Evolutionary conservation across 345 rosid species (phyloP).

Genomic region (Eucalyptus erythrocorys): DNA sequence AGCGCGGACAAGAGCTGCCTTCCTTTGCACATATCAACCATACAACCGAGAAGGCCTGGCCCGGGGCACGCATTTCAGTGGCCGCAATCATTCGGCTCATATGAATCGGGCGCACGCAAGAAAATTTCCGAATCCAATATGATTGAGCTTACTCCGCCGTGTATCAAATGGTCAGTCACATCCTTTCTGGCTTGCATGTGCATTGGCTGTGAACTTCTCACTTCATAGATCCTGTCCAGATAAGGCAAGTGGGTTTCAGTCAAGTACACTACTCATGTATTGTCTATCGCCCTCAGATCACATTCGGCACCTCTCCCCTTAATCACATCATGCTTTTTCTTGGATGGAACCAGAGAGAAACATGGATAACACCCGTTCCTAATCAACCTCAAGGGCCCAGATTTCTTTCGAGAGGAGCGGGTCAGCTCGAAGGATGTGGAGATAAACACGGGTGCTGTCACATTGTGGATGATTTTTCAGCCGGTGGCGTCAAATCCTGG

Average conservation of each 20-base stretch:
- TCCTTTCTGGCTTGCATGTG: background rate
- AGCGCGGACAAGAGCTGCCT: background rate
- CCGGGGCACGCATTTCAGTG: background rate
- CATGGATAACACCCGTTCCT: background rate
- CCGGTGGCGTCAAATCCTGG: background rate
- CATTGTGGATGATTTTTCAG: background rate
- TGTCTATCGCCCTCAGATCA: background rate
- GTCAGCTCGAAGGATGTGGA: background rate
- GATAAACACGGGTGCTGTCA: background rate
- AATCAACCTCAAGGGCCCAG: background rate
- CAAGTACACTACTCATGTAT: background rate
- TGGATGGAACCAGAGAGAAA: background rate
- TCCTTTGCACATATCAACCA: background rate
- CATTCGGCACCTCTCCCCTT: background rate
- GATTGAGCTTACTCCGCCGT: background rate
- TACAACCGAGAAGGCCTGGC: background rate
- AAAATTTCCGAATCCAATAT: background rate
- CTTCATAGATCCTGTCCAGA: background rate
- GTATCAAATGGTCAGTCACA: background rate
- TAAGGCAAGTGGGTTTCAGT: background rate
- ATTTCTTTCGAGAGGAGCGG: background rate
- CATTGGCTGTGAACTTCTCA: background rate
- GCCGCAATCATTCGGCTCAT: background rate
- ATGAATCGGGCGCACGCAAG: rapidly evolving
- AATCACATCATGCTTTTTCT: background rate